These are phyloP conservation scores for Tothia fuscella DNA, from an alignment of 2,329 filamentous ascomycete species.

Conservation along the genomic window DNA sequence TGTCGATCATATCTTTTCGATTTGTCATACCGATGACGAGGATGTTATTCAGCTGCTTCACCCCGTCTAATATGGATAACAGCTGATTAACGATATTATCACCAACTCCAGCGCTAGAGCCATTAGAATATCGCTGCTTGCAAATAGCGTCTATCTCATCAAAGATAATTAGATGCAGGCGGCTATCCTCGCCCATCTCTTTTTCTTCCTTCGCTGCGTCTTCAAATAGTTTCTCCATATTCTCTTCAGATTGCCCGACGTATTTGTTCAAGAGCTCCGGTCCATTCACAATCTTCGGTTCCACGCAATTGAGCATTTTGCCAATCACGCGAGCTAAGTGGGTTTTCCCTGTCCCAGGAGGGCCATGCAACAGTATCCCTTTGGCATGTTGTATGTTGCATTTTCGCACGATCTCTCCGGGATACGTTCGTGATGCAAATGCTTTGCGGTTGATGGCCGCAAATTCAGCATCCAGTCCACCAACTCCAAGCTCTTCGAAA, in stretches of 20 bases:
- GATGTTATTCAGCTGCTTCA: slow-evolving; percentile 94
- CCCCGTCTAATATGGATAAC: slow-evolving; percentile 82
- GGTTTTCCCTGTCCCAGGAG: slow-evolving; percentile 93
- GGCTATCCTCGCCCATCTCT: slow-evolving; percentile 90
- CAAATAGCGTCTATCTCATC: slow-evolving; percentile 96
- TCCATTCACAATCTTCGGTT: slow-evolving; percentile 95
- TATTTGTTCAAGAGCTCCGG: slow-evolving; percentile 97
- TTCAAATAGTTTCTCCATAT: slow-evolving; percentile 89
- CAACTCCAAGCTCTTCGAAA: slow-evolving; percentile 96
- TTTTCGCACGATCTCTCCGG: slow-evolving; percentile 78
- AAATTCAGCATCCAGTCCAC: slow-evolving; percentile 86
- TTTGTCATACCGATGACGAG: slow-evolving; percentile 99
- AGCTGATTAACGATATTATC: slow-evolving; percentile 98
- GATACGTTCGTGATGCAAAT: slow-evolving; percentile 92
- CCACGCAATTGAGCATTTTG: slow-evolving; percentile 89
- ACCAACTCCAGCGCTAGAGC: slow-evolving; percentile 84
- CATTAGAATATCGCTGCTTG: slow-evolving; percentile 93
- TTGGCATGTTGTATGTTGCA: slow-evolving; percentile 94
- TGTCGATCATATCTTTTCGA: slow-evolving; percentile 98
- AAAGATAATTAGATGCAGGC: slow-evolving; percentile 96
- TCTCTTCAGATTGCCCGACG: slow-evolving; percentile 94
- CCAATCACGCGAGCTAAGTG: slow-evolving; percentile 93
- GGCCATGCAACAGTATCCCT: slow-evolving; percentile 85
- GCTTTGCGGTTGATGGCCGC: slow-evolving; percentile 91
- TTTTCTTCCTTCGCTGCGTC: slow-evolving; percentile 98